phyloP scores from a whole-genome alignment of 2,329 filamentous ascomycete species.

The Botrytis fabae region DNA sequence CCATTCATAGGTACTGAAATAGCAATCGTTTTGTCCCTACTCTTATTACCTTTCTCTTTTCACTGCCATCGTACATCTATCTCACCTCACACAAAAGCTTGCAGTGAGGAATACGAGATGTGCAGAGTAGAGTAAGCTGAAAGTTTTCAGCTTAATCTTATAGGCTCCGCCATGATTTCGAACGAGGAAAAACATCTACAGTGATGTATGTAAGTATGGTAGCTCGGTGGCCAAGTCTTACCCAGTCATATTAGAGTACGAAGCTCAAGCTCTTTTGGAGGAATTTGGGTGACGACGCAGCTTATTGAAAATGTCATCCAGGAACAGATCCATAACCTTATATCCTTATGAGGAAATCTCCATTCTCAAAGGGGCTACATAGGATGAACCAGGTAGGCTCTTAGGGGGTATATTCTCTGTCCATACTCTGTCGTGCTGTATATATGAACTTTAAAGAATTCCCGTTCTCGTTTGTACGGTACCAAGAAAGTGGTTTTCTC shows the following conservation, averaged over 20 bases:
- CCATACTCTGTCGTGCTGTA: neutral
- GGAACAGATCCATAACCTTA: neutral
- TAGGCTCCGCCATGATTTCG: neutral
- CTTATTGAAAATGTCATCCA: neutral
- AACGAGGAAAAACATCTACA: neutral
- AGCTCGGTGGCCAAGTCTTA: neutral
- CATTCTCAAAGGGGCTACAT: neutral
- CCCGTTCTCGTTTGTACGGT: neutral
- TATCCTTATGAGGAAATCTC: neutral
- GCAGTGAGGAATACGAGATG: neutral
- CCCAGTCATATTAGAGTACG: neutral
- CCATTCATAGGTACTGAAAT: too few species aligned
- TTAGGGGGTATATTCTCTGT: neutral
- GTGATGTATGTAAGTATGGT: neutral
- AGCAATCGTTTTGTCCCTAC: neutral
- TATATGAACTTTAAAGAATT: neutral
- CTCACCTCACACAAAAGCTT: neutral
- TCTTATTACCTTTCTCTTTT: neutral
- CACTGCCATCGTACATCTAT: neutral
- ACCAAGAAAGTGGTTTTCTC: neutral
- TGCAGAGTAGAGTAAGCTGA: neutral
- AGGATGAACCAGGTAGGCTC: neutral
- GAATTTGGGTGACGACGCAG: neutral
- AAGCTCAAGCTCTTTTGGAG: neutral
- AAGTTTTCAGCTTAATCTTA: constrained; percentile 7